Conservation (phyloP, 305 asterid genomes). For the Withania somnifera region DNA sequence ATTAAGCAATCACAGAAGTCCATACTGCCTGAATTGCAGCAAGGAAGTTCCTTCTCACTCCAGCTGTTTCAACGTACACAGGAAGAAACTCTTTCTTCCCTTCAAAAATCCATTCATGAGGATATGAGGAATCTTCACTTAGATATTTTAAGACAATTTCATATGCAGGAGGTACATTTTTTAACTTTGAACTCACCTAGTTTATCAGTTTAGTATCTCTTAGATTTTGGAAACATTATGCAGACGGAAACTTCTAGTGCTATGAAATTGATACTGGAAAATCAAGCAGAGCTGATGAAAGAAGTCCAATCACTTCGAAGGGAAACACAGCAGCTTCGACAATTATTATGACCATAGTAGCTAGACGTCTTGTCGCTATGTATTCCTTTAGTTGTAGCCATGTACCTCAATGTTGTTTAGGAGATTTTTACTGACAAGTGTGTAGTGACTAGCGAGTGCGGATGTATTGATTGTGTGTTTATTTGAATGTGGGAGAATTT, state of each 20-base stretch:
- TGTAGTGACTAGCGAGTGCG: neutral
- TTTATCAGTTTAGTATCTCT: neutral
- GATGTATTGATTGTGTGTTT: neutral
- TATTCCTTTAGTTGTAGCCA: neutral
- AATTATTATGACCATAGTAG: slow-evolving; percentile 30
- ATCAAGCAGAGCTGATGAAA: slow-evolving; percentile 59
- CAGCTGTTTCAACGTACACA: slow-evolving; percentile 90
- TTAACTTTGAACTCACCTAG: slow-evolving; percentile 1
- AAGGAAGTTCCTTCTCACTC: slow-evolving; percentile 70
- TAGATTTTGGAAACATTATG: neutral
- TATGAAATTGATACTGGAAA: slow-evolving; percentile 42
- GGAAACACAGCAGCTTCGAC: slow-evolving; percentile 62
- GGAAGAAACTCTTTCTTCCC: slow-evolving; percentile 73
- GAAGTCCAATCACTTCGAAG: slow-evolving; percentile 49
- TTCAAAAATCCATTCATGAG: slow-evolving; percentile 80
- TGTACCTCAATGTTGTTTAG: neutral
- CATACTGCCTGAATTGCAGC: slow-evolving; percentile 46
- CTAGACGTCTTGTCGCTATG: neutral
- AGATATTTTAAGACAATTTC: slow-evolving; percentile 78
- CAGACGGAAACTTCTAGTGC: slow-evolving; percentile 56
- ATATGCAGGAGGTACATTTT: slow-evolving; percentile 75
- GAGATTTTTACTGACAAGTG: neutral
- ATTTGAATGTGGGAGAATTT: neutral
- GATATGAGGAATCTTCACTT: slow-evolving; percentile 87
- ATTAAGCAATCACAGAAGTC: slow-evolving; percentile 27